Evolutionary conservation across 2,329 filamentous ascomycete genomes (phyloP).

Genomic region (Nemania bipapillata): DNA sequence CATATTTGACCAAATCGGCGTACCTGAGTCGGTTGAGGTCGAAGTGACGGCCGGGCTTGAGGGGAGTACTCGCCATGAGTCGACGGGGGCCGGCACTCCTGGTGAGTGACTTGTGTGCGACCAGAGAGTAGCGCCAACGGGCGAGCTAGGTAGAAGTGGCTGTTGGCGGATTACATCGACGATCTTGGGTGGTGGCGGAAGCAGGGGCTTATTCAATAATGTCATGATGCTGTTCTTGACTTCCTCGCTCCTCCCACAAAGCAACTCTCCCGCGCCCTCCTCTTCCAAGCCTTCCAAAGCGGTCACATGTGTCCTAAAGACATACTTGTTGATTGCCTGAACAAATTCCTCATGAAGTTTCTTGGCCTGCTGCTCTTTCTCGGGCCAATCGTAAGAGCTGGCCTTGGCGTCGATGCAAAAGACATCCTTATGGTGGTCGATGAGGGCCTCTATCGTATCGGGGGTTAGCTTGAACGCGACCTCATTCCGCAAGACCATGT

Average conservation of each 20-base stretch:
- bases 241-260: slow-evolving; percentile 90
- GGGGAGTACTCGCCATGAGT: slow-evolving; percentile 89
- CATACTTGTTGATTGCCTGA: slow-evolving; percentile 96
- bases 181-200: slow-evolving; percentile 86
- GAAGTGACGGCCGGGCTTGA: slow-evolving; percentile 86
- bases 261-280: slow-evolving; percentile 91
- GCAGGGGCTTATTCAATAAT: slow-evolving; percentile 84
- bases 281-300: slow-evolving; percentile 96
- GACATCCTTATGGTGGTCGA: slow-evolving; percentile 96
- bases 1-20: slow-evolving; percentile 83
- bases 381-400: slow-evolving; percentile 91
- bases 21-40: slow-evolving; percentile 73
- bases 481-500: slow-evolving; percentile 97
- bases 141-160: slow-evolving; percentile 85
- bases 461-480: slow-evolving; percentile 97
- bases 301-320: slow-evolving; percentile 87
- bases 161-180: slow-evolving; percentile 89
- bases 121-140: slow-evolving; percentile 81
- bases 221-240: slow-evolving; percentile 87
- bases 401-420: slow-evolving; percentile 91
- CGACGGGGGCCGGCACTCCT: slow-evolving; percentile 75
- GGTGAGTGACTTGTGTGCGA: slow-evolving; percentile 74
- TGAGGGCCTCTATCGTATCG: slow-evolving; percentile 90
- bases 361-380: slow-evolving; percentile 96
- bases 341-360: slow-evolving; percentile 97